A percentile compares a stretch with the other conserved stretches of the same genome.
phyloP scores from a whole-genome alignment of 208 protist genomes.

The Porcisia hertigi region DNA sequence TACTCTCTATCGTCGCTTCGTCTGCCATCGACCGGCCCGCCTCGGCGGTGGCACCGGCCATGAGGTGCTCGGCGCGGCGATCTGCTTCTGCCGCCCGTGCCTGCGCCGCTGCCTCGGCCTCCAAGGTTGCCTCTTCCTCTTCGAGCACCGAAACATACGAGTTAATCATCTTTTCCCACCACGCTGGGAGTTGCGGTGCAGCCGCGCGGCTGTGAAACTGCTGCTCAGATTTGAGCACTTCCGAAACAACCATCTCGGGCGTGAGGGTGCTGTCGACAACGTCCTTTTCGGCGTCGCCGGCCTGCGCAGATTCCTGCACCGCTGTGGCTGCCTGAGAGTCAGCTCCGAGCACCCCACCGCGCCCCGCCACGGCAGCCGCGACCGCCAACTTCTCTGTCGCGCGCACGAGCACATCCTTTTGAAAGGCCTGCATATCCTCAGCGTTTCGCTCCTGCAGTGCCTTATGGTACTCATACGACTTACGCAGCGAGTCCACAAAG shows the following conservation, averaged over 20 bases:
- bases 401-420: slow-evolving; percentile 54
- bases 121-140: slow-evolving; percentile 32
- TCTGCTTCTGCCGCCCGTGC: slow-evolving; percentile 20
- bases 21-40: slow-evolving; percentile 28
- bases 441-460: slow-evolving; percentile 56
- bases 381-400: slow-evolving; percentile 59
- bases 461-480: slow-evolving; percentile 68
- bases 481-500: slow-evolving; percentile 62
- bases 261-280: slow-evolving; percentile 1
- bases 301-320: background rate
- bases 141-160: slow-evolving; percentile 49
- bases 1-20: slow-evolving; percentile 21
- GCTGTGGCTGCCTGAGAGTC: background rate
- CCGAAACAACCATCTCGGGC: slow-evolving; percentile 12
- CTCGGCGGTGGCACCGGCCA: slow-evolving; percentile 24
- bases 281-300: background rate
- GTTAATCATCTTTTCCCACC: slow-evolving; percentile 56
- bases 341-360: background rate
- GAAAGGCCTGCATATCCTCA: slow-evolving; percentile 64
- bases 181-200: slow-evolving; percentile 31
- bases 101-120: slow-evolving; percentile 26
- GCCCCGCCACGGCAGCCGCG: slow-evolving; percentile 12
- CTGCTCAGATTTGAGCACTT: slow-evolving; percentile 34
- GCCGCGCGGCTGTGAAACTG: background rate
- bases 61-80: slow-evolving; percentile 14